Percentiles rank a stretch among this genome's conserved stretches.
phyloP scores from a whole-genome alignment of 2,329 filamentous ascomycete species.

The Zymoseptoria passerinii region DNA sequence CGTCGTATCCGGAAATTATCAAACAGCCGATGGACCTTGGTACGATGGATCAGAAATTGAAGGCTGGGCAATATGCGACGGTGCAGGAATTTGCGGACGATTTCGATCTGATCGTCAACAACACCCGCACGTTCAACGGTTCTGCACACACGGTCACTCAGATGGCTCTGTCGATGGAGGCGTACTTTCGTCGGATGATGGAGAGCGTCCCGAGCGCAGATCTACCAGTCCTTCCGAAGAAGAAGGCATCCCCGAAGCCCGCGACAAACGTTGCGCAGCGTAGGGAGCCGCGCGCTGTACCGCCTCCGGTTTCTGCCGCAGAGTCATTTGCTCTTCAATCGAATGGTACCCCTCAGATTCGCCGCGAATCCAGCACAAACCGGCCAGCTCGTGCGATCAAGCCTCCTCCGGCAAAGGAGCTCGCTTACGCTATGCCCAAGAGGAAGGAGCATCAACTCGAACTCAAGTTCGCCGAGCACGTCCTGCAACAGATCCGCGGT shows the following conservation, averaged over 20 bases:
- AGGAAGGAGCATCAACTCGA: slow-evolving; percentile 85
- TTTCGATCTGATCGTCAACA: slow-evolving; percentile 68
- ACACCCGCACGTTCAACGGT: slow-evolving; percentile 78
- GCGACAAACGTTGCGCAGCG: slow-evolving; percentile 18
- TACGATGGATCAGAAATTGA: slow-evolving; percentile 73
- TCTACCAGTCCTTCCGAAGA: slow-evolving; percentile 46
- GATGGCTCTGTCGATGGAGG: slow-evolving; percentile 54
- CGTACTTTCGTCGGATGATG: slow-evolving; percentile 54
- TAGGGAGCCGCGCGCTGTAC: slow-evolving; percentile 25
- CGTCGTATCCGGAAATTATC: slow-evolving; percentile 64
- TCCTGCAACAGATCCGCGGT: slow-evolving; percentile 69
- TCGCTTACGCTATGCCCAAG: slow-evolving; percentile 85
- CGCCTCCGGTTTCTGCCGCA: slow-evolving; percentile 24
- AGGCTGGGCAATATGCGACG: slow-evolving; percentile 58
- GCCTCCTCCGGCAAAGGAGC: slow-evolving; percentile 78
- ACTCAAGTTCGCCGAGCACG: slow-evolving; percentile 79
- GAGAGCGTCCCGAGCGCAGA: slow-evolving; percentile 49
- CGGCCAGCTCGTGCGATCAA: slow-evolving; percentile 91
- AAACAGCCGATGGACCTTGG: slow-evolving; percentile 75
- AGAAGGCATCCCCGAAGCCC: slow-evolving; percentile 26
- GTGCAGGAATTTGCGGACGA: slow-evolving; percentile 68
- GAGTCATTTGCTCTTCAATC: slow-evolving; percentile 68
- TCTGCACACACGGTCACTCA: slow-evolving; percentile 62
- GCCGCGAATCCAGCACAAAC: slow-evolving; percentile 75
- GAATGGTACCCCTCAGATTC: slow-evolving; percentile 70